Evolutionary conservation across 139 green algal species (phyloP).

Genomic region (Pseudopediastrum boryanum): DNA sequence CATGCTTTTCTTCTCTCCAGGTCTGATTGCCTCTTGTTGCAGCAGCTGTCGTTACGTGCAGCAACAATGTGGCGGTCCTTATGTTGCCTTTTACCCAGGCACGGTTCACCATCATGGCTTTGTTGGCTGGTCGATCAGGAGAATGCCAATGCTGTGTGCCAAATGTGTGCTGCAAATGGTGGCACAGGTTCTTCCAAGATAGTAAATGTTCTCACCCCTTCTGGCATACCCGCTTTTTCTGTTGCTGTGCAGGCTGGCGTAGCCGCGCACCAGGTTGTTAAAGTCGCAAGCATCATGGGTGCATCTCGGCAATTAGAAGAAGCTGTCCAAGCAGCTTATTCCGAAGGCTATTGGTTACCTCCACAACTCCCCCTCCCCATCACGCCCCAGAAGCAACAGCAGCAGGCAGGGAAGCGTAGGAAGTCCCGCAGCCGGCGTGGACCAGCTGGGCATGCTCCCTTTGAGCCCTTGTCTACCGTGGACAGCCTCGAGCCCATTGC

Average conservation of each 20-base stretch:
- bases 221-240: not conserved
- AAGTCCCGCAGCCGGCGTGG: not conserved
- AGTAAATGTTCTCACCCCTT: no score
- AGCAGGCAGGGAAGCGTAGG: not conserved
- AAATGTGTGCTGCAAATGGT: not conserved
- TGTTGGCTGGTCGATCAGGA: no score
- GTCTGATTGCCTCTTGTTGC: no score
- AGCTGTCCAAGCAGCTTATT: constrained; percentile 23
- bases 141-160: not conserved
- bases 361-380: constrained; percentile 13
- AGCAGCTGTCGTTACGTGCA: no score
- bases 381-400: not conserved
- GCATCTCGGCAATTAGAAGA: constrained; percentile 13
- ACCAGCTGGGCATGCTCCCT: no score
- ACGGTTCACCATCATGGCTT: no score
- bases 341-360: constrained; percentile 16
- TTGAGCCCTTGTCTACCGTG: no score
- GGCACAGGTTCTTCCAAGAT: not conserved
- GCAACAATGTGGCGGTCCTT: no score
- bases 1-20: no score
- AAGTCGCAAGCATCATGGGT: constrained; percentile 13
- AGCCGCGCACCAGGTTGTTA: not conserved
- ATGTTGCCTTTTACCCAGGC: no score
- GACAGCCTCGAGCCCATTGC: no score
- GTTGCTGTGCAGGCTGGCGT: constrained; percentile 24